Evolutionary conservation across 257 asterid genomes (phyloP).

Genomic region (Scutellaria galericulata): DNA sequence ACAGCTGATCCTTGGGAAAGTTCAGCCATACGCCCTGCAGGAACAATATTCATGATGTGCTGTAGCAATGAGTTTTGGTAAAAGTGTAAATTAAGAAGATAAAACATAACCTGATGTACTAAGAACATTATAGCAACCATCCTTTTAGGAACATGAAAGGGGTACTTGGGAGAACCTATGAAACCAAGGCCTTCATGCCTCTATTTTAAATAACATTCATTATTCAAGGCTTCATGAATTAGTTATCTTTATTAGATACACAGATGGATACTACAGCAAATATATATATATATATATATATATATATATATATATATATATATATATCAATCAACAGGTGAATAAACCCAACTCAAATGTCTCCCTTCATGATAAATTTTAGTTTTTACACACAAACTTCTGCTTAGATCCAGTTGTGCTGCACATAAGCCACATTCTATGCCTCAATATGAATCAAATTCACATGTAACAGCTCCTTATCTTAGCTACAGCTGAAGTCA

Average conservation of each 20-base stretch:
- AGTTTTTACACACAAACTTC: neutral
- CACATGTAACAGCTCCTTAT: conserved; percentile 2
- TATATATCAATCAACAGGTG: conserved; percentile 16
- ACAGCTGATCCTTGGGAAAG: conserved; percentile 88
- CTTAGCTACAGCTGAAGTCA: conserved; percentile 9
- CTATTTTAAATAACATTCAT: neutral
- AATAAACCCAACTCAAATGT: neutral
- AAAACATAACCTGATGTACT: conserved; percentile 11
- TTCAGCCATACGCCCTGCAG: conserved; percentile 93
- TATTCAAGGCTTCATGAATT: conserved; percentile 1
- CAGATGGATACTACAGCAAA: neutral
- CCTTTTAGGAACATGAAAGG: neutral
- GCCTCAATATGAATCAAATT: neutral
- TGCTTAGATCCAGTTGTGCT: conserved; percentile 6
- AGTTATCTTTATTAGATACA: neutral
- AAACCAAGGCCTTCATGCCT: conserved; percentile 5
- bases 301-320: neutral
- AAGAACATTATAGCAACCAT: neutral
- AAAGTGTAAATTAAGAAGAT: conserved; percentile 3
- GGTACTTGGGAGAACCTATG: neutral
- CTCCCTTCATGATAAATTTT: conserved; percentile 3
- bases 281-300: neutral
- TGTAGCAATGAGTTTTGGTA: conserved; percentile 13
- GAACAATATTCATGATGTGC: conserved; percentile 27
- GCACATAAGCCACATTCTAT: neutral